Conservation (phyloP, 148 eudicot genomes). For the Nyssa sinensis region DNA sequence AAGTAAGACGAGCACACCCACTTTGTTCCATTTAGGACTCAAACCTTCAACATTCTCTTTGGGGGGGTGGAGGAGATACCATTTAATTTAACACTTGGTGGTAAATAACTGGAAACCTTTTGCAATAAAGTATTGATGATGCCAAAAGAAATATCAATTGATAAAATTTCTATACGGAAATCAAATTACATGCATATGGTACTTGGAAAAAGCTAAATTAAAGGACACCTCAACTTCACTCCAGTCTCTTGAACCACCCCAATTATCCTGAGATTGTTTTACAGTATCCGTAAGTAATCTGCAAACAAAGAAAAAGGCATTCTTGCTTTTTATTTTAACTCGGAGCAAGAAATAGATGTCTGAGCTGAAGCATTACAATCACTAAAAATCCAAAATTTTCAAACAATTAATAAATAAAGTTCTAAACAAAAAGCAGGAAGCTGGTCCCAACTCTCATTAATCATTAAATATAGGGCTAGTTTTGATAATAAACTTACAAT, state of each 20-base stretch:
- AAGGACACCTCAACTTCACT: conserved; percentile 70
- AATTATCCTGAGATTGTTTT: conserved; percentile 67
- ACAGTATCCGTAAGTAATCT: conserved; percentile 74
- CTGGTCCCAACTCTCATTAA: too few relatives aligned
- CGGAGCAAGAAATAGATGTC: background rate
- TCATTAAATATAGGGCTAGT: too few relatives aligned
- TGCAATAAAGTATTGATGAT: background rate
- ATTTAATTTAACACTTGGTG: too few relatives aligned
- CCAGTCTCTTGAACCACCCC: conserved; percentile 73
- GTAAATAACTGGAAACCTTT: background rate
- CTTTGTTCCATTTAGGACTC: too few relatives aligned
- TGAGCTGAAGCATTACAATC: background rate
- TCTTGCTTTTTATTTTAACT: background rate
- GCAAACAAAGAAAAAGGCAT: conserved; percentile 19
- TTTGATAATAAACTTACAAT: too few relatives aligned
- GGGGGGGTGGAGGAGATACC: too few relatives aligned
- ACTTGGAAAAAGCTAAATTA: background rate
- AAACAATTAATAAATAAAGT: too few relatives aligned
- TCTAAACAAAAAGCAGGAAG: too few relatives aligned
- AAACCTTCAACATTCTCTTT: too few relatives aligned
- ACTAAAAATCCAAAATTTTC: too few relatives aligned
- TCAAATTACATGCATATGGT: too few relatives aligned
- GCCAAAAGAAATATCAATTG: background rate
- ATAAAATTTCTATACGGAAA: background rate
- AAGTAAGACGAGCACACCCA: too few relatives aligned